Evolutionary conservation across 176 grass and related monocot species (phyloP), one percentile per base, ranked within the genome.

Genomic region (Stipa capillata): DNA sequence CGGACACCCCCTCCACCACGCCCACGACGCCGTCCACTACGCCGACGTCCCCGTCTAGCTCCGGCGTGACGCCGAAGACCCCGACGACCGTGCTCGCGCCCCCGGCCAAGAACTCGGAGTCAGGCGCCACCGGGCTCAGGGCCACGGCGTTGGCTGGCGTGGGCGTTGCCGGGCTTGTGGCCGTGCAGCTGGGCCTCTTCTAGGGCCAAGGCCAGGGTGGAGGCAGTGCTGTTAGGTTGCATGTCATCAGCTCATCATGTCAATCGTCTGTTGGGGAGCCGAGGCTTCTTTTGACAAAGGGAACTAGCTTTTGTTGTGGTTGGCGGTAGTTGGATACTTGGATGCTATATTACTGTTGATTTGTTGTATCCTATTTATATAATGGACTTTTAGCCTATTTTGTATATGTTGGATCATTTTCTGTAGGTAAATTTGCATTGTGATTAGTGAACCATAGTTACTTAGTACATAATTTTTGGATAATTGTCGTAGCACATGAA

Each of bases 201-300:
- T 96, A 96, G 93, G 43, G 35, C 21, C 14, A n/a, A 49, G 16
- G 79, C 75, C 87, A 79, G 93, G 90, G 79, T 84, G 63, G 93
- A 96, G 90, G 86, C 90, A 92, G 93, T 96, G 93, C 93, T 65
- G 12, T 72, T 80, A 79, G 86, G 80, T n/a, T 79, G 66, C 80
- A 27, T 54, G 56, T 78, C 79, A n/a, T n/a, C n/a, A n/a, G n/a
- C n/a, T n/a, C n/a, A 10, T 43, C 63, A 18, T 70, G 64, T 73
- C 53, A 24, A 49, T 76, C 48, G 48, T 84, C 74, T 73, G 69
- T 44, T 61, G 69, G 62, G 75, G 41, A 20, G 61, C 8, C 9
- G 76, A 84, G 69, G 21, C 70, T 85, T 76, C 25, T 75, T 85
- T 76, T 36, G 62, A 18, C 21, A 41, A 24, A 58, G 50, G 59